A percentile compares a stretch with the other conserved stretches of the same genome.
Conservation (phyloP, 2,329 filamentous ascomycete species). For the Fusarium sp. region DNA sequence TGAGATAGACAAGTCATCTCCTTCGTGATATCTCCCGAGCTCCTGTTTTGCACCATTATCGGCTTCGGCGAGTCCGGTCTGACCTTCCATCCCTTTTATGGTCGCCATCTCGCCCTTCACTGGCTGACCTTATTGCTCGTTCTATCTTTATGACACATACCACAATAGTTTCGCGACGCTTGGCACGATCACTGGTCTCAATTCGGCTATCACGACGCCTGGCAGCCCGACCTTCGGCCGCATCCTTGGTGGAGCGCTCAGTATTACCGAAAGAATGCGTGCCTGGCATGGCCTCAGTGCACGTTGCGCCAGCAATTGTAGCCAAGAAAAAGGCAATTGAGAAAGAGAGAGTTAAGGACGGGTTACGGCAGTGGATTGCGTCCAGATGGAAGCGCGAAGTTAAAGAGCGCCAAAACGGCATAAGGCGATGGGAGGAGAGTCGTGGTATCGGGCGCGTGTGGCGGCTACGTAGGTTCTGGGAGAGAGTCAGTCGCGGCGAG, state of each 20-base stretch:
- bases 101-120: conserved; percentile 70
- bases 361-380: conserved; percentile 75
- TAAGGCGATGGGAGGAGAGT: conserved; percentile 64
- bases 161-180: conserved; percentile 73
- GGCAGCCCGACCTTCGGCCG: conserved; percentile 70
- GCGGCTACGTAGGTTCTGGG: conserved; percentile 76
- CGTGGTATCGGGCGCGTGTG: conserved; percentile 71
- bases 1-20: conserved; percentile 69
- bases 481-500: conserved; percentile 67
- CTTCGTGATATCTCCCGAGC: conserved; percentile 74
- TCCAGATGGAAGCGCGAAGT: conserved; percentile 70
- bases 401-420: conserved; percentile 63
- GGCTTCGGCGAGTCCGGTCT: conserved; percentile 70
- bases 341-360: conserved; percentile 77
- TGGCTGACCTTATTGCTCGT: conserved; percentile 73
- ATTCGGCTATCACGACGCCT: conserved; percentile 76
- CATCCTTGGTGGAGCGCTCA: conserved; percentile 72
- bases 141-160: conserved; percentile 78
- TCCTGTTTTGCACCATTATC: conserved; percentile 75
- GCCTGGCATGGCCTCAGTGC: conserved; percentile 58
- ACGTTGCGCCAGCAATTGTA: conserved; percentile 73
- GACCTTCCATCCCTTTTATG: conserved; percentile 70
- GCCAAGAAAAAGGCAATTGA: conserved; percentile 74
- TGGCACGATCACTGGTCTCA: conserved; percentile 74
- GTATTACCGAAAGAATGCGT: conserved; percentile 77